These are phyloP conservation scores for Pseudophaeomoniella oleicola DNA, from an alignment of 2,329 filamentous ascomycete genomes.

Conservation along the genomic window DNA sequence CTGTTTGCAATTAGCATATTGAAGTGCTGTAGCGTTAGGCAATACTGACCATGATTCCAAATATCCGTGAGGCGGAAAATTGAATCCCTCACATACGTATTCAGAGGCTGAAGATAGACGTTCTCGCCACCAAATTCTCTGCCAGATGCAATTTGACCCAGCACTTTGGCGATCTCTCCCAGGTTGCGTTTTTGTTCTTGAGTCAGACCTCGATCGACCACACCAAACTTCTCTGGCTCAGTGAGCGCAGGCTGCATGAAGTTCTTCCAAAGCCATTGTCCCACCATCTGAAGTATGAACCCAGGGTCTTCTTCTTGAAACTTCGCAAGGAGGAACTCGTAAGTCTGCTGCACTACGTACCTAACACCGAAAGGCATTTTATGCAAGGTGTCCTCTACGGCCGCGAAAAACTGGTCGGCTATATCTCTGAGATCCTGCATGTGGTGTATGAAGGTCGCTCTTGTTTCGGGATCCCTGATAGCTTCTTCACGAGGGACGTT, in stretches of 20 bases:
- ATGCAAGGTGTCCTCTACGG: constrained; percentile 67
- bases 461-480: constrained; percentile 89
- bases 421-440: constrained; percentile 89
- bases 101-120: constrained; percentile 87
- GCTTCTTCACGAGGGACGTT: constrained; percentile 84
- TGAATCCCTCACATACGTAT: constrained; percentile 77
- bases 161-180: constrained; percentile 76
- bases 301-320: constrained; percentile 71
- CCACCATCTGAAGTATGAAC: constrained; percentile 66
- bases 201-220: constrained; percentile 76
- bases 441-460: constrained; percentile 85
- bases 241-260: constrained; percentile 82
- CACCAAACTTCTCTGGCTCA: constrained; percentile 84
- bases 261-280: constrained; percentile 85
- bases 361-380: constrained; percentile 88
- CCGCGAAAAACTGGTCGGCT: constrained; percentile 73
- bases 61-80: constrained; percentile 65
- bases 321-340: constrained; percentile 58
- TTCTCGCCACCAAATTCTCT: constrained; percentile 87
- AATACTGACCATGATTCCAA: constrained; percentile 46
- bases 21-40: too few relatives aligned
- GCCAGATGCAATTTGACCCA: constrained; percentile 77
- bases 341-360: constrained; percentile 75
- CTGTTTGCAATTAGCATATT: too few relatives aligned
- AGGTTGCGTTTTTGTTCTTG: constrained; percentile 89